Conservation (phyloP, 2,329 filamentous ascomycete species). For the Colletotrichum incanum region DNA sequence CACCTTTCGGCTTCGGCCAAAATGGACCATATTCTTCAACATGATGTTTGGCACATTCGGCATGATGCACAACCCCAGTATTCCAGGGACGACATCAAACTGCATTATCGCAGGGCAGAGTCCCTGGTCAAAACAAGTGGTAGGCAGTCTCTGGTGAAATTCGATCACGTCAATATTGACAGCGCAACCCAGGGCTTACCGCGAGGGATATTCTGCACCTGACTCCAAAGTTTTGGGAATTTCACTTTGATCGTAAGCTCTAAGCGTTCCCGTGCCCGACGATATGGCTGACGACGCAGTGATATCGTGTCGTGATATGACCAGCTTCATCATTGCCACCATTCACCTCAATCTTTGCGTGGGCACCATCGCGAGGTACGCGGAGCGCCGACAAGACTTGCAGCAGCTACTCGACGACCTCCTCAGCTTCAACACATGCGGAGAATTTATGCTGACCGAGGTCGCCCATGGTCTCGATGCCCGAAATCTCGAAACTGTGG, state of each 20-base stretch:
- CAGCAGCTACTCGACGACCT: background rate
- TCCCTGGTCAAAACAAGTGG: no score
- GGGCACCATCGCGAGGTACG: background rate
- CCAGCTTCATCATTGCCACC: background rate
- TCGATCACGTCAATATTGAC: no score
- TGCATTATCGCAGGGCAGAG: no score
- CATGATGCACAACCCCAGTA: no score
- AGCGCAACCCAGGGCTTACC: no score
- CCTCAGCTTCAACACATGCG: background rate
- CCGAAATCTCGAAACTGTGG: no score
- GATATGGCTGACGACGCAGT: background rate
- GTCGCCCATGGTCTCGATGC: no score
- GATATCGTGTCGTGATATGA: background rate
- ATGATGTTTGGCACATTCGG: no score
- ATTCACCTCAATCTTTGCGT: background rate
- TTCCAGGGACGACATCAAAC: no score
- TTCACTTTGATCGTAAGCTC: slow-evolving; percentile 1
- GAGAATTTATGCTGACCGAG: background rate
- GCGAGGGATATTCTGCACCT: background rate
- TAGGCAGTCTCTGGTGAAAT: no score
- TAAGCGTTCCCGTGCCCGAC: background rate
- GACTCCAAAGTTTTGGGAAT: background rate
- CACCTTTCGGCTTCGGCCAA: no score
- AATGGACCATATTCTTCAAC: no score
- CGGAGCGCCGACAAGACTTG: background rate